These are phyloP conservation scores for Pseudocercospora cruenta DNA, from an alignment of 2,329 filamentous ascomycete species.

Conservation along the genomic window DNA sequence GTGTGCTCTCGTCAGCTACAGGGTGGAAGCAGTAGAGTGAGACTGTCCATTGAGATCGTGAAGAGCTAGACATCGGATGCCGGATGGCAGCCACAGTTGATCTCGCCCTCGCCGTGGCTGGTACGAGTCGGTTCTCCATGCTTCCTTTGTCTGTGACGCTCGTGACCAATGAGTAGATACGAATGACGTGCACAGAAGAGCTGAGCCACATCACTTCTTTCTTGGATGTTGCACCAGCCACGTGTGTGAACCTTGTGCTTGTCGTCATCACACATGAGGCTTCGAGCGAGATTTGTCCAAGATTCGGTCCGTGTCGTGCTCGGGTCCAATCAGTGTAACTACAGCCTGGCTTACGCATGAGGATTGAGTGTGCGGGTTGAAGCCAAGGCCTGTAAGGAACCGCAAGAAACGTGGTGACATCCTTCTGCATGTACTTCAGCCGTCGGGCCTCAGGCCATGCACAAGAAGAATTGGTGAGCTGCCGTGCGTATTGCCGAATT, in stretches of 20 bases:
- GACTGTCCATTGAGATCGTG: neutral
- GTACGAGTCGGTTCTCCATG: neutral
- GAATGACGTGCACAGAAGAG: neutral
- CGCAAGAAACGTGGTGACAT: conserved; percentile 1
- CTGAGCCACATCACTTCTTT: conserved; percentile 1
- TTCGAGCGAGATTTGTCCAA: conserved; percentile 7
- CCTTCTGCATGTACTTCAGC: conserved; percentile 1
- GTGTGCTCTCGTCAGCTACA: neutral
- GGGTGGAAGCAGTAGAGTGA: neutral
- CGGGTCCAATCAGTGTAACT: neutral
- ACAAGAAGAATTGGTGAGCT: neutral
- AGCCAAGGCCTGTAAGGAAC: neutral
- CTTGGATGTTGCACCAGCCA: neutral
- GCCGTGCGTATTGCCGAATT: neutral
- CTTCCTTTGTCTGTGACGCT: neutral
- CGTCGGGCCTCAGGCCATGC: conserved; percentile 8
- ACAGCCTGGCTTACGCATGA: neutral
- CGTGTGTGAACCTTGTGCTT: conserved; percentile 4
- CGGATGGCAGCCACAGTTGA: conserved; percentile 6
- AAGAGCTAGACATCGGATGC: neutral
- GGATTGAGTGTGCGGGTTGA: neutral
- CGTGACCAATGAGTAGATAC: neutral
- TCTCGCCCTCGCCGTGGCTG: conserved; percentile 7
- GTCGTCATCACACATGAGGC: neutral
- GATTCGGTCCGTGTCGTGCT: conserved; percentile 9